Base-by-base conservation (phyloP, 306 rosid genomes). In the Quercus robur region DNA sequence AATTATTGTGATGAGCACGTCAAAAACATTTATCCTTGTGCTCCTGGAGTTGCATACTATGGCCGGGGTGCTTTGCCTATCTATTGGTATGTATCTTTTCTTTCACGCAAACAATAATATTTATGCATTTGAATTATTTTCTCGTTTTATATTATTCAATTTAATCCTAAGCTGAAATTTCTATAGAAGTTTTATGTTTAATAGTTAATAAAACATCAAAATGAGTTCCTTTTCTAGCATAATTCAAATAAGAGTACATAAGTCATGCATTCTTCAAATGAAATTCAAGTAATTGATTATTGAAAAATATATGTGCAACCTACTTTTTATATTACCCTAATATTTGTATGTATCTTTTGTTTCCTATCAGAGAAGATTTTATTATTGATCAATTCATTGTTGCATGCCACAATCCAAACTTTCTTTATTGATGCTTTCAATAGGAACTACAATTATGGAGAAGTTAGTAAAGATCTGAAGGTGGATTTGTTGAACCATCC, bases 391-490 rank as follows among this genome's bases (percentile, higher is more conserved):
- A 41, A 9, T 41, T 9, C 8, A 5, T 19, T 17, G 12, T 19
- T 21, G 9, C 30, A 4, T 57, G 26, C 13, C 10, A 88, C 49
- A 41, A 81, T 23, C 44, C 26, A n/a, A 62, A 51, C 51, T 61
- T 64, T 21, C 62, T 54, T 63, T 84, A 84, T 38, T 84, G 58
- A 3, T 79, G 31, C 61, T 28, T 19, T 82, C 2, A 51, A 17
- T 70, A 95, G 98, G 99, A 93, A 95, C 92, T 93, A 78, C 90
- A 95, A 95, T 59, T 95, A 95, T 25, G 99, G 99, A 49, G 87
- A 87, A 25, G 41, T 73, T 68, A 98, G 98, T 71, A 91, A 93
- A 17, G 93, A 87, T n/a, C 82, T 95, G 89, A 86, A 93, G 80
- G 78, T 80, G 33, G 89, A 95, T 85, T 85, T 95, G 64, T 86